phyloP scores from a whole-genome alignment of 2,329 filamentous ascomycete species.

The Aspergillus aculeatus region DNA sequence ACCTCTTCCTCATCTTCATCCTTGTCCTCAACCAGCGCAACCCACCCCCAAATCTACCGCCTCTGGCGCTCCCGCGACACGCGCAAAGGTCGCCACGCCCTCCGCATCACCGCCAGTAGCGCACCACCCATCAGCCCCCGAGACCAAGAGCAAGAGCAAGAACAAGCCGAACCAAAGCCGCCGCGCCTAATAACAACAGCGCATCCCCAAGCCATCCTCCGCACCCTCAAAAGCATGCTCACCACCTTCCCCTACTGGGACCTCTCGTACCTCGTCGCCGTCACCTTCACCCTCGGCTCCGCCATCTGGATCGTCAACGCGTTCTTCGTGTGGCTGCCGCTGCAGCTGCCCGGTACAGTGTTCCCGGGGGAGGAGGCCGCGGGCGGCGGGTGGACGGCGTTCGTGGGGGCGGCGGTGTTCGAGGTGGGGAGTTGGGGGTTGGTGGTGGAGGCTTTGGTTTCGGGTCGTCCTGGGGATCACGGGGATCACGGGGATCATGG shows the following conservation, averaged over 20 bases:
- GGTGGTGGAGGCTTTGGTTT: slow-evolving; percentile 61
- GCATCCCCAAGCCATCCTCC: slow-evolving; percentile 36
- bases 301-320: slow-evolving; percentile 59
- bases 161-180: too few relatives aligned
- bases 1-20: slow-evolving; percentile 22
- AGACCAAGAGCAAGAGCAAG: too few relatives aligned
- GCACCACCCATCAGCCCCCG: background rate
- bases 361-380: slow-evolving; percentile 55
- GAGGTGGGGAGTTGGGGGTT: slow-evolving; percentile 63
- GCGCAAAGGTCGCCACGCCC: slow-evolving; percentile 47
- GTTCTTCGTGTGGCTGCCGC: slow-evolving; percentile 64
- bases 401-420: slow-evolving; percentile 68
- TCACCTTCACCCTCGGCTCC: slow-evolving; percentile 55
- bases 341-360: slow-evolving; percentile 51
- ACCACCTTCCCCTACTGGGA: slow-evolving; percentile 44
- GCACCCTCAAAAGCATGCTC: slow-evolving; percentile 50
- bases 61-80: slow-evolving; percentile 50
- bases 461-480: background rate
- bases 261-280: slow-evolving; percentile 56
- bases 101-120: slow-evolving; percentile 16
- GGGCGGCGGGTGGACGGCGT: slow-evolving; percentile 62
- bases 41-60: slow-evolving; percentile 21
- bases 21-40: background rate
- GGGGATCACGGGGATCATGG: too few relatives aligned
- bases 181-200: too few relatives aligned